Evolutionary conservation across 2,329 filamentous ascomycete species (phyloP).

Genomic region (Thielaviopsis musarum): DNA sequence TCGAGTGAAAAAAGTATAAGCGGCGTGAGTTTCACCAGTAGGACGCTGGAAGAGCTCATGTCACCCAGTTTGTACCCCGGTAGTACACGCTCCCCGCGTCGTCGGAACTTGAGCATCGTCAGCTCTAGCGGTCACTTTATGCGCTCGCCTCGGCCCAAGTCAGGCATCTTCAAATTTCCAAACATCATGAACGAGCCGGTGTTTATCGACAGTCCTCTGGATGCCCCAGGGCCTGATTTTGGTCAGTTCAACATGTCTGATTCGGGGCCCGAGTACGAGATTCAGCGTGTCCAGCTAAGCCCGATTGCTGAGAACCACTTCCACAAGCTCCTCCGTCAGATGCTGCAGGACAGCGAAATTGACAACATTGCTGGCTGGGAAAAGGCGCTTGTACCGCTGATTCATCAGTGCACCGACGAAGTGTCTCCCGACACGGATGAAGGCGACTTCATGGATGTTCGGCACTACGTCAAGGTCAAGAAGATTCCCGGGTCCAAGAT

Average conservation of each 20-base stretch:
- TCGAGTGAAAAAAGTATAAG: constrained; percentile 60
- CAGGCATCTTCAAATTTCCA: constrained; percentile 38
- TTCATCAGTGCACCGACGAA: constrained; percentile 82
- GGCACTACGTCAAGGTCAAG: constrained; percentile 94
- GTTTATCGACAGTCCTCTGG: constrained; percentile 6
- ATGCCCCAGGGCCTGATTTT: constrained; percentile 6
- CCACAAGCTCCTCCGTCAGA: constrained; percentile 64
- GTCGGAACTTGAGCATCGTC: constrained; percentile 70
- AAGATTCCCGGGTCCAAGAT: constrained; percentile 84
- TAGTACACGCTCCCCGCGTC: constrained; percentile 24
- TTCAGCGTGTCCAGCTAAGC: constrained; percentile 70
- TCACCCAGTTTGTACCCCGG: constrained; percentile 18
- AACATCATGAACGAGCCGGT: constrained; percentile 32
- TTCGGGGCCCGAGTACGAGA: constrained; percentile 35
- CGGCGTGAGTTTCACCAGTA: constrained; percentile 50
- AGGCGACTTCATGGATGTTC: constrained; percentile 91
- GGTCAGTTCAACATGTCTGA: constrained; percentile 6
- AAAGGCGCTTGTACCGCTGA: constrained; percentile 73
- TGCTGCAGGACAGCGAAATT: constrained; percentile 61
- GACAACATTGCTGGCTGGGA: constrained; percentile 68
- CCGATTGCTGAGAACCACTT: constrained; percentile 79
- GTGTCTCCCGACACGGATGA: constrained; percentile 81
- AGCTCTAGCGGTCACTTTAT: constrained; percentile 52
- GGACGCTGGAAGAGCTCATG: constrained; percentile 50
- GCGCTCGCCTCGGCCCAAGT: constrained; percentile 54